Evolutionary conservation across 2,329 filamentous ascomycete genomes (phyloP).

Genomic region (Hymenotorrendiella dingleyae): DNA sequence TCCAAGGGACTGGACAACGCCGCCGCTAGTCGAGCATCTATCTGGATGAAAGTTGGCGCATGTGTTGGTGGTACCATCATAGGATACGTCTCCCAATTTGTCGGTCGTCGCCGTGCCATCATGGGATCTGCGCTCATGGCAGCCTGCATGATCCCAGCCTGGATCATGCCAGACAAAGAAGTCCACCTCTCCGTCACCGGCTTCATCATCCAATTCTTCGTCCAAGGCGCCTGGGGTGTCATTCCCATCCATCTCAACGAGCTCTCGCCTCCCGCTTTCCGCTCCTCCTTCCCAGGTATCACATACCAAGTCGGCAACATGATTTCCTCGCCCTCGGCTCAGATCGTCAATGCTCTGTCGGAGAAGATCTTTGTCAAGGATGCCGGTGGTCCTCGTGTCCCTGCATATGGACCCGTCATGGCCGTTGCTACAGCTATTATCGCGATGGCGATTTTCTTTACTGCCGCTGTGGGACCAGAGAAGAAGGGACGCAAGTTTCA

Average conservation of each 20-base stretch:
- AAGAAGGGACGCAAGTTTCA: slow-evolving; percentile 64
- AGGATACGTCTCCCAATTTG: slow-evolving; percentile 61
- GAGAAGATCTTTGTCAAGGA: slow-evolving; percentile 55
- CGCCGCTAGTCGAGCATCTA: slow-evolving; percentile 62
- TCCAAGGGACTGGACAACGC: slow-evolving; percentile 63
- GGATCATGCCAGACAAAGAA: slow-evolving; percentile 56
- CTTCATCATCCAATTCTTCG: slow-evolving; percentile 76
- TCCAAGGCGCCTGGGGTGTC: slow-evolving; percentile 66
- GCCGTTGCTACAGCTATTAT: slow-evolving; percentile 73
- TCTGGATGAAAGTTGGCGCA: slow-evolving; percentile 61
- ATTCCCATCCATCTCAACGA: slow-evolving; percentile 57
- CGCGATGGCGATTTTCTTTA: slow-evolving; percentile 60
- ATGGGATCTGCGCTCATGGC: slow-evolving; percentile 53
- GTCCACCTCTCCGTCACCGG: slow-evolving; percentile 66
- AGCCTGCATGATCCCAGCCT: slow-evolving; percentile 73
- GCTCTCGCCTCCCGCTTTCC: slow-evolving; percentile 51
- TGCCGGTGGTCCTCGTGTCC: slow-evolving; percentile 48
- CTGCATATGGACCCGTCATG: slow-evolving; percentile 72
- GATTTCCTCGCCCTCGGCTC: slow-evolving; percentile 50
- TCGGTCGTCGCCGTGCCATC: slow-evolving; percentile 63
- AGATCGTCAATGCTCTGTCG: slow-evolving; percentile 70
- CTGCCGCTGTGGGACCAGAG: slow-evolving; percentile 67
- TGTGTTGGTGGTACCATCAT: slow-evolving; percentile 59
- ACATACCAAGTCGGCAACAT: slow-evolving; percentile 62
- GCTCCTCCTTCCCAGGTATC: slow-evolving; percentile 58